A percentile compares a stretch with the other conserved stretches of the same genome.
Conservation (phyloP, 108 stramenopile genomes). For the Hondaea fermentalgiana region DNA sequence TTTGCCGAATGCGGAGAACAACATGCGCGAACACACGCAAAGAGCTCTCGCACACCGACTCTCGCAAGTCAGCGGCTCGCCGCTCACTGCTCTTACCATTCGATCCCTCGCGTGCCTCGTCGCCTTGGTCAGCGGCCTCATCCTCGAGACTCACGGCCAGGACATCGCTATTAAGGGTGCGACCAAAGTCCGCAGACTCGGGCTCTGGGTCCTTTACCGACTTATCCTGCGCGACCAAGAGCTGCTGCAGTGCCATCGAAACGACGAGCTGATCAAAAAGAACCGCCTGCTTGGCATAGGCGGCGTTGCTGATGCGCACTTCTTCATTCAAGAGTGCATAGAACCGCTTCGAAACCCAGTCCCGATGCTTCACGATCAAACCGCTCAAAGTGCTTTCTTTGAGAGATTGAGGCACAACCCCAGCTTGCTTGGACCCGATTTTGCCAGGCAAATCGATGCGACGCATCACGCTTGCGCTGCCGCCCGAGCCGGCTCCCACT, state of each 20-base stretch:
- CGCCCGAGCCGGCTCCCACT: not conserved
- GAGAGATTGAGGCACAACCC: not conserved
- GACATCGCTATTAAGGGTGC: not conserved
- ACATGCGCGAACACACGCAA: not conserved
- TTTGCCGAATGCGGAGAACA: not conserved
- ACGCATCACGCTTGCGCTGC: not conserved
- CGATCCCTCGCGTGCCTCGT: no score
- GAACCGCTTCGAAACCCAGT: not conserved
- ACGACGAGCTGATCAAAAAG: not conserved
- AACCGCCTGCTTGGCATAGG: not conserved
- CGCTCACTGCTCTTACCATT: no score
- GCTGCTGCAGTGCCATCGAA: not conserved
- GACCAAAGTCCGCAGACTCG: not conserved
- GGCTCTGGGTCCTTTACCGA: not conserved
- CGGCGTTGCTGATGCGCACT: not conserved
- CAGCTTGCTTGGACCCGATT: no score
- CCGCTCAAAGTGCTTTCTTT: not conserved
- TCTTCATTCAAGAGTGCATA: not conserved
- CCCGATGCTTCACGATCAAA: not conserved
- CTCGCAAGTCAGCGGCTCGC: not conserved
- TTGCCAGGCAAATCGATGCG: not conserved
- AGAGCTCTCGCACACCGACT: not conserved
- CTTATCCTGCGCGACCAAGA: not conserved
- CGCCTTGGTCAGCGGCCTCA: not conserved
- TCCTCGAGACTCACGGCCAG: not conserved